Percentiles rank a stretch among this genome's conserved stretches.
phyloP scores from a whole-genome alignment of 2,329 filamentous ascomycete genomes.

The Botrytis aclada region DNA sequence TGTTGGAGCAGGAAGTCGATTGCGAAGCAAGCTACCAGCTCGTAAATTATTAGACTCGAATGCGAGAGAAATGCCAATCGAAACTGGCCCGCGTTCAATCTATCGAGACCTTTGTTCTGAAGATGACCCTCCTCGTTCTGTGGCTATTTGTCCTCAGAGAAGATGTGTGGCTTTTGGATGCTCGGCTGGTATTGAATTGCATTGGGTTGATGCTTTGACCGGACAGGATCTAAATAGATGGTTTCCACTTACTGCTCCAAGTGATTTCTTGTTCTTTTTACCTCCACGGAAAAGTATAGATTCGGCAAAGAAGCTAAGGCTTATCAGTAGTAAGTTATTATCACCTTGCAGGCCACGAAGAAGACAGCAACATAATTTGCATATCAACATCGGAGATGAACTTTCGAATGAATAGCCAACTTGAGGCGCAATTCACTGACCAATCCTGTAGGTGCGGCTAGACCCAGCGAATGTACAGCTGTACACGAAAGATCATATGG shows the following conservation, averaged over 20 bases:
- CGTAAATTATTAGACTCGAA: background rate
- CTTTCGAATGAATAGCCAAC: no score
- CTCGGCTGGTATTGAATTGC: conserved; percentile 59
- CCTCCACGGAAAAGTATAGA: conserved; percentile 51
- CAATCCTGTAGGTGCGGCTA: conserved; percentile 42
- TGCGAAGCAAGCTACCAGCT: conserved; percentile 20
- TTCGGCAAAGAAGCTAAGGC: conserved; percentile 53
- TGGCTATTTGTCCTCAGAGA: conserved; percentile 63
- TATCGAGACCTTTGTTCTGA: conserved; percentile 54
- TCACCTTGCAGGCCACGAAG: background rate
- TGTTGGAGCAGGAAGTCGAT: conserved; percentile 13
- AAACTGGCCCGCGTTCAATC: conserved; percentile 38
- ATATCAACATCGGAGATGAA: background rate
- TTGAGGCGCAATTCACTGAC: background rate
- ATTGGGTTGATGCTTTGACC: conserved; percentile 51
- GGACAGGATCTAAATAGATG: conserved; percentile 50
- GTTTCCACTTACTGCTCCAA: conserved; percentile 54
- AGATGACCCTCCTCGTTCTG: conserved; percentile 61
- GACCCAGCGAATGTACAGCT: conserved; percentile 38
- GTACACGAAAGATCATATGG: conserved; percentile 34
- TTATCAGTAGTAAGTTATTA: conserved; percentile 53
- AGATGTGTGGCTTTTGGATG: conserved; percentile 65
- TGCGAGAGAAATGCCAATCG: conserved; percentile 32
- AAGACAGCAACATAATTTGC: background rate
- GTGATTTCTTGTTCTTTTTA: conserved; percentile 59